Conservation (phyloP, 441 rosid species). For the Populus trichocarpa region DNA sequence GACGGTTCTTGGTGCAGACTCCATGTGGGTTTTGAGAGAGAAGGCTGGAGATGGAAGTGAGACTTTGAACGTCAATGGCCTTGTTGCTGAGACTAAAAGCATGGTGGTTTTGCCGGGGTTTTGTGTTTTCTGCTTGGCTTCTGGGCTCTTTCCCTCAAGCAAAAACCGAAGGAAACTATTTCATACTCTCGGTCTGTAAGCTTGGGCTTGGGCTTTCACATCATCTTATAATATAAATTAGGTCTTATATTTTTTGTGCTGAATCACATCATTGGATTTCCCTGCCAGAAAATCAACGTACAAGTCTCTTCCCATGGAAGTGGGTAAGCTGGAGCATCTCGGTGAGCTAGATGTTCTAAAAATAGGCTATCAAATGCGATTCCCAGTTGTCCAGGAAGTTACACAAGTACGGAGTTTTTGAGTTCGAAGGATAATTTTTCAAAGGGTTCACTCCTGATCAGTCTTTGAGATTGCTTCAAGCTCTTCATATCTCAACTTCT, state of each 20-base stretch:
- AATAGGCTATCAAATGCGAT: no score
- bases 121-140: not conserved
- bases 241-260: not conserved
- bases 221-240: no score
- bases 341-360: no score
- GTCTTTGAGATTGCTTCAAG: not conserved
- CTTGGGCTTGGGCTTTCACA: no score
- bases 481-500: not conserved
- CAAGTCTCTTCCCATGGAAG: not conserved
- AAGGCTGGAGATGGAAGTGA: constrained; percentile 24
- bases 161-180: not conserved
- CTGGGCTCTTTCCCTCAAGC: not conserved
- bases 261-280: not conserved
- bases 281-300: not conserved
- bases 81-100: constrained; percentile 15
- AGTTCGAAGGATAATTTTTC: no score
- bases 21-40: constrained; percentile 32
- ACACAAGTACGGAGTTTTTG: no score
- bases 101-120: constrained; percentile 22
- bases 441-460: no score
- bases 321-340: no score
- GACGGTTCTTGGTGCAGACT: constrained; percentile 22
- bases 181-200: not conserved
- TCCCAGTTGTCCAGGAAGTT: no score
- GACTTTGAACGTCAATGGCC: constrained; percentile 15